Percentiles rank a stretch among this genome's conserved stretches.
phyloP scores from a whole-genome alignment of 164 flowering plant genomes.

The Vitis vinifera region DNA sequence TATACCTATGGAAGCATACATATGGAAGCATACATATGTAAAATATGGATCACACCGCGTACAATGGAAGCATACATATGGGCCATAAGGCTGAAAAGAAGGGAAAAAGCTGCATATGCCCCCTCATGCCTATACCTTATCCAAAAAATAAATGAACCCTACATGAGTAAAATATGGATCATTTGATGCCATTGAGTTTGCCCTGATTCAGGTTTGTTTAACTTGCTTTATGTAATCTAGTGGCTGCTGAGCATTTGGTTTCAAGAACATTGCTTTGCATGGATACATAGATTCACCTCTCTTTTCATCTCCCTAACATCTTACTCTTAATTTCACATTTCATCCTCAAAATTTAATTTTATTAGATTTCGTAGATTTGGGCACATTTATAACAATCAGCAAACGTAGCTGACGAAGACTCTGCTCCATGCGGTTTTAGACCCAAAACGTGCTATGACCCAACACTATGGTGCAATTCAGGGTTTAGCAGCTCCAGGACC shows the following conservation, averaged over 20 bases:
- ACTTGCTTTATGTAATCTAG: not conserved
- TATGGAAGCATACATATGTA: no score
- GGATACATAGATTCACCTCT: not conserved
- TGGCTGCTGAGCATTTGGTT: not conserved
- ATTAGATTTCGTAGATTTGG: conserved; percentile 62
- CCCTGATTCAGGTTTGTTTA: no score
- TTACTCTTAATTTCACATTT: conserved; percentile 3
- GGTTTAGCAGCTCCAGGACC: conserved; percentile 91
- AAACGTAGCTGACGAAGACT: conserved; percentile 83
- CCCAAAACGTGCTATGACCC: conserved; percentile 75
- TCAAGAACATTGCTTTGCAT: not conserved
- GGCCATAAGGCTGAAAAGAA: no score
- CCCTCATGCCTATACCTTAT: no score
- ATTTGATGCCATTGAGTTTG: no score
- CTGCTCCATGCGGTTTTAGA: conserved; percentile 86
- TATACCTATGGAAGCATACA: no score
- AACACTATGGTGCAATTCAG: conserved; percentile 97
- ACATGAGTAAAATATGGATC: no score
- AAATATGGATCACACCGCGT: no score
- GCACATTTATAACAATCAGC: conserved; percentile 79
- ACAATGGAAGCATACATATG: no score
- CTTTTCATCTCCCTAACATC: not conserved
- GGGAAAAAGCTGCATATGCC: no score
- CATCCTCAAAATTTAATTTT: not conserved
- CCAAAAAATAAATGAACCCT: no score